Conservation (phyloP, 139 green algal species). For the Chlorella sp. region DNA sequence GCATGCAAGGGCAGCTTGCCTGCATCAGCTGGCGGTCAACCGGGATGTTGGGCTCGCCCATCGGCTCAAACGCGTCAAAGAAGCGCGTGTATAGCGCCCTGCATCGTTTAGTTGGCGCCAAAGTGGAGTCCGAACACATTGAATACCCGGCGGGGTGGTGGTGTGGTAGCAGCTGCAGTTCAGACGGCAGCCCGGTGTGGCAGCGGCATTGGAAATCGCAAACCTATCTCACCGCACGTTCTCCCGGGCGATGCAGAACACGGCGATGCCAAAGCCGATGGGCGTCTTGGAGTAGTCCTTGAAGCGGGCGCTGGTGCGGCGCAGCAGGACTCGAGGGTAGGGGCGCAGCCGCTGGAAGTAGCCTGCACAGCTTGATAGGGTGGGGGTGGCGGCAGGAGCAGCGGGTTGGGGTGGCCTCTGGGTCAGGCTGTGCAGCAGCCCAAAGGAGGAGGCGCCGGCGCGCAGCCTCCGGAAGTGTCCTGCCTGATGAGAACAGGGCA, state of each 20-base stretch:
- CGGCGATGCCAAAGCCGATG: slow-evolving; percentile 76
- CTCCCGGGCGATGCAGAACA: slow-evolving; percentile 82
- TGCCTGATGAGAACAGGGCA: too few relatives aligned
- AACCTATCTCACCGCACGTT: slow-evolving; percentile 28
- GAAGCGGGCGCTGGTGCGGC: slow-evolving; percentile 66
- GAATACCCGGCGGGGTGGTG: too few relatives aligned
- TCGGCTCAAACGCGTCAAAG: slow-evolving; percentile 66
- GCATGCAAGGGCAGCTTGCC: slow-evolving; percentile 39
- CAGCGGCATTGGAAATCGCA: too few relatives aligned
- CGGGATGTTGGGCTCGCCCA: slow-evolving; percentile 77
- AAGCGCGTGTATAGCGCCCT: slow-evolving; percentile 76
- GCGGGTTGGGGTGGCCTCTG: too few relatives aligned
- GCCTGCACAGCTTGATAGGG: too few relatives aligned
- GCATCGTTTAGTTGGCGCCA: background rate
- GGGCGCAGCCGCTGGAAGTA: slow-evolving; percentile 84
- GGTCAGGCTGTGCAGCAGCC: too few relatives aligned
- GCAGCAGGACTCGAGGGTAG: slow-evolving; percentile 85
- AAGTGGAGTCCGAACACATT: too few relatives aligned
- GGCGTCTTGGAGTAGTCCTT: slow-evolving; percentile 81
- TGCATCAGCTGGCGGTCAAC: slow-evolving; percentile 32
- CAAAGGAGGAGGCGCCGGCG: too few relatives aligned
- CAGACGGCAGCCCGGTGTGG: too few relatives aligned
- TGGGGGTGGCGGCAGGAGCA: background rate
- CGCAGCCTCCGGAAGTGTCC: too few relatives aligned
- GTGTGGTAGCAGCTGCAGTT: too few relatives aligned